Percentiles rank a stretch among this genome's conserved stretches.
Conservation (phyloP, 768 basidiomycete species). For the Xerocomellus amylosporus region DNA sequence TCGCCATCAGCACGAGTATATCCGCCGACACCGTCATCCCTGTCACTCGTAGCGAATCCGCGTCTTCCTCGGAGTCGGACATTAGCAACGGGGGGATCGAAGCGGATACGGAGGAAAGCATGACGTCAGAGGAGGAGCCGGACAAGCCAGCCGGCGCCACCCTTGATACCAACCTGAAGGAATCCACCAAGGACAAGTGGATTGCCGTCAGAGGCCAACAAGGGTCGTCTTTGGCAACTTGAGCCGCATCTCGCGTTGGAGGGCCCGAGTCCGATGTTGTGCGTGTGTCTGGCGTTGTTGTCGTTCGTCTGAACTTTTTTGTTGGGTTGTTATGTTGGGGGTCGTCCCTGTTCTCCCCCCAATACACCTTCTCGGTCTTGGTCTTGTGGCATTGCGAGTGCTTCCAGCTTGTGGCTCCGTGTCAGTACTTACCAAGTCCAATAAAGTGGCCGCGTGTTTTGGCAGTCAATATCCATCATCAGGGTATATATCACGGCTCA, state of each 20-base stretch:
- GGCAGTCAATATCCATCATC: slow-evolving; percentile 4
- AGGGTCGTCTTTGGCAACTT: slow-evolving; percentile 13
- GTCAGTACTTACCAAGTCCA: slow-evolving; percentile 23
- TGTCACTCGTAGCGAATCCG: slow-evolving; percentile 29
- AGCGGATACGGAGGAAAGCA: slow-evolving; percentile 73
- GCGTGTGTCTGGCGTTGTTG: not conserved
- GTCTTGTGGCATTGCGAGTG: slow-evolving; percentile 19
- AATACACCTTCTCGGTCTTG: slow-evolving; percentile 10
- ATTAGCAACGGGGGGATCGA: slow-evolving; percentile 58
- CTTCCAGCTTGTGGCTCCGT: slow-evolving; percentile 15
- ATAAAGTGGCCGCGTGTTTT: slow-evolving; percentile 22
- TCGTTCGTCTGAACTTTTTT: slow-evolving; percentile 12
- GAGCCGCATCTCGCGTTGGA: not conserved
- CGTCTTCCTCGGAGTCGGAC: slow-evolving; percentile 59
- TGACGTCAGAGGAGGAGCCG: slow-evolving; percentile 67
- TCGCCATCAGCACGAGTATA: slow-evolving; percentile 9
- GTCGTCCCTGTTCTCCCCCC: not conserved
- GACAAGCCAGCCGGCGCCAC: slow-evolving; percentile 38
- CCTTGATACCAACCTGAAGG: slow-evolving; percentile 14
- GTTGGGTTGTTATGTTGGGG: slow-evolving; percentile 3
- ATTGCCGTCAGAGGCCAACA: slow-evolving; percentile 63
- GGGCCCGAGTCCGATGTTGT: not conserved
- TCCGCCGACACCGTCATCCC: slow-evolving; percentile 20
- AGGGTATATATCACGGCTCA: slow-evolving; percentile 7
- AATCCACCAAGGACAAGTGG: slow-evolving; percentile 65